phyloP scores from a whole-genome alignment of 2,329 filamentous ascomycete genomes.

The Diaporthe sp. region DNA sequence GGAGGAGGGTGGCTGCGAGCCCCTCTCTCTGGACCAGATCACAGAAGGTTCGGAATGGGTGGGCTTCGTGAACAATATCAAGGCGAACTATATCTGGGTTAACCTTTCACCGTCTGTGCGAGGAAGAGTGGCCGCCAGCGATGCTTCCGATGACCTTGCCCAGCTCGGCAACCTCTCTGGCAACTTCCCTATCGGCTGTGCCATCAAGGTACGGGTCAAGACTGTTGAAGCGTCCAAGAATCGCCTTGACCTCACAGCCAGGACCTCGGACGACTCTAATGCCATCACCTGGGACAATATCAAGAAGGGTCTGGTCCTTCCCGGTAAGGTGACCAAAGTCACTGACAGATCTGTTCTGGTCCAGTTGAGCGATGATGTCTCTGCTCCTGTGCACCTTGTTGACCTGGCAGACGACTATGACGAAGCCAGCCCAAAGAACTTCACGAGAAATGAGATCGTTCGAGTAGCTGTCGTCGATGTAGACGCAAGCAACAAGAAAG shows the following conservation, averaged over 20 bases:
- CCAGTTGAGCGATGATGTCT: slow-evolving; percentile 84
- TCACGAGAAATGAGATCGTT: slow-evolving; percentile 87
- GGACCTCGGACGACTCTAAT: slow-evolving; percentile 70
- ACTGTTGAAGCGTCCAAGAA: slow-evolving; percentile 80
- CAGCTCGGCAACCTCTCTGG: slow-evolving; percentile 80
- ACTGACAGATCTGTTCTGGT: slow-evolving; percentile 88
- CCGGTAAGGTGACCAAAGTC: slow-evolving; percentile 87
- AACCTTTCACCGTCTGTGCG: slow-evolving; percentile 90
- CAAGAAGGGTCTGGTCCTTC: slow-evolving; percentile 83
- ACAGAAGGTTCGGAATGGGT: slow-evolving; percentile 79
- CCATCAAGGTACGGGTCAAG: slow-evolving; percentile 84
- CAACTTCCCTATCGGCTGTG: slow-evolving; percentile 92
- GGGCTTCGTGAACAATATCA: slow-evolving; percentile 92
- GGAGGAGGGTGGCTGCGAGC: slow-evolving; percentile 52
- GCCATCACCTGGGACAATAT: slow-evolving; percentile 78
- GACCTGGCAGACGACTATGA: slow-evolving; percentile 91
- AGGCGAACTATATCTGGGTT: slow-evolving; percentile 86
- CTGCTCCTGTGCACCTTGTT: slow-evolving; percentile 84
- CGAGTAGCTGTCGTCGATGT: slow-evolving; percentile 88
- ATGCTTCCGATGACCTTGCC: slow-evolving; percentile 89
- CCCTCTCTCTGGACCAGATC: slow-evolving; percentile 80
- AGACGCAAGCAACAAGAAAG: slow-evolving; percentile 86
- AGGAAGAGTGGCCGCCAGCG: slow-evolving; percentile 84
- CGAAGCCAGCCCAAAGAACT: slow-evolving; percentile 80
- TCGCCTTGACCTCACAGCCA: slow-evolving; percentile 86